Evolutionary conservation across 768 basidiomycete genomes (phyloP).

Genomic region (Lactifluus volemus): DNA sequence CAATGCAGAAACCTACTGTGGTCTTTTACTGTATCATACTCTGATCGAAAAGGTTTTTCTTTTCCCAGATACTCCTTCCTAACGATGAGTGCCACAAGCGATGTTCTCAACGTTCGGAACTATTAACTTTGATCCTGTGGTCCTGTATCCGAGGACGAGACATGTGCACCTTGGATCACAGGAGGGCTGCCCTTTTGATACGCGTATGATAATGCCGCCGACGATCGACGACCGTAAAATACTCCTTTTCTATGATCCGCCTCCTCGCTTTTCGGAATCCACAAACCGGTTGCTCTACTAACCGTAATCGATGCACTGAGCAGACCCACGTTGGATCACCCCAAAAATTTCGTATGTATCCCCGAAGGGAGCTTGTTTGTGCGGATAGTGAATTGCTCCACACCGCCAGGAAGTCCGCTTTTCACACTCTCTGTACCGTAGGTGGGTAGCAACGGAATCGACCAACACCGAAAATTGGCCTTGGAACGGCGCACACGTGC

Average conservation of each 20-base stretch:
- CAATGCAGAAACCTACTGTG: neutral
- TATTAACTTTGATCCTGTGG: conserved; percentile 40
- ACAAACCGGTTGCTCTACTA: neutral
- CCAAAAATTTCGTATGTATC: neutral
- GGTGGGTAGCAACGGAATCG: conserved; percentile 18
- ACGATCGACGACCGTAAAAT: neutral
- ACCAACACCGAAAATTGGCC: neutral
- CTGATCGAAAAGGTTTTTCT: conserved; percentile 1
- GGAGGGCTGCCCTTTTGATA: conserved; percentile 29
- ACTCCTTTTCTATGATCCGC: conserved; percentile 3
- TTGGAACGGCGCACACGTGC: neutral
- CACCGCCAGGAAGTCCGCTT: conserved; percentile 47
- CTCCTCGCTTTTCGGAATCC: neutral
- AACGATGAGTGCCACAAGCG: conserved; percentile 3
- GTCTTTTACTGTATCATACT: neutral
- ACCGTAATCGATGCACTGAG: conserved; percentile 24
- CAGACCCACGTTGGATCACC: conserved; percentile 51
- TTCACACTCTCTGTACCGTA: conserved; percentile 36
- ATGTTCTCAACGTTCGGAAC: conserved; percentile 37
- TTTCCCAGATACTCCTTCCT: neutral
- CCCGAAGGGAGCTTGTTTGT: neutral
- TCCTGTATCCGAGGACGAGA: conserved; percentile 39
- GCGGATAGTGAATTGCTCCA: conserved; percentile 41
- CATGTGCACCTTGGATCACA: conserved; percentile 51
- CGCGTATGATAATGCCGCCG: conserved; percentile 3